Percentiles rank a stretch among this genome's conserved stretches.
These are phyloP conservation scores for Coleophoma eucalyptorum DNA, from an alignment of 2,329 filamentous ascomycete genomes.

Conservation along the genomic window DNA sequence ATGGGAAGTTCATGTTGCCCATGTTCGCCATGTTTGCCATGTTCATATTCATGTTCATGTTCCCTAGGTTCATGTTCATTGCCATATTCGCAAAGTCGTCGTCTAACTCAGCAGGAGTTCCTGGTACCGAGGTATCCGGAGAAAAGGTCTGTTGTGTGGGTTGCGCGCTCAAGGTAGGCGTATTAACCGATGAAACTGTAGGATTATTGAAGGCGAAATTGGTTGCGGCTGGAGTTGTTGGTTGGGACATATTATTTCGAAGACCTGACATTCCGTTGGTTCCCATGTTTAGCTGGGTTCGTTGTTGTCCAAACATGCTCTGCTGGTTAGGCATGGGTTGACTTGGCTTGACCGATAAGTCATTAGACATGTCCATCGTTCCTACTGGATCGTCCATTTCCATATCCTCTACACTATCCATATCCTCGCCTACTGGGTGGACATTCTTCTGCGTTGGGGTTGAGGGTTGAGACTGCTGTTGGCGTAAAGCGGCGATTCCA, in stretches of 20 bases:
- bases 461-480: slow-evolving; percentile 27
- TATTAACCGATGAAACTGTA: slow-evolving; percentile 95
- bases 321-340: slow-evolving; percentile 66
- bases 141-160: slow-evolving; percentile 41
- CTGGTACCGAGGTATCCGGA: slow-evolving; percentile 63
- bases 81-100: slow-evolving; percentile 64
- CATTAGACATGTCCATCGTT: slow-evolving; percentile 59
- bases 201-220: slow-evolving; percentile 86
- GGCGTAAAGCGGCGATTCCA: slow-evolving; percentile 28
- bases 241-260: slow-evolving; percentile 66
- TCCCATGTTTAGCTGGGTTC: slow-evolving; percentile 76
- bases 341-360: slow-evolving; percentile 34
- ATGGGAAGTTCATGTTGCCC: slow-evolving; percentile 33
- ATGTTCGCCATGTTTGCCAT: slow-evolving; percentile 39
- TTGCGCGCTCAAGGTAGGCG: slow-evolving; percentile 81
- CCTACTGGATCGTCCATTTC: slow-evolving; percentile 86
- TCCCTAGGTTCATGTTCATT: slow-evolving; percentile 54
- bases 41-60: slow-evolving; percentile 52
- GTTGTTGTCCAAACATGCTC: slow-evolving; percentile 57
- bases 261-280: slow-evolving; percentile 70
- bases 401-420: slow-evolving; percentile 91
- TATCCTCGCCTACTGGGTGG: slow-evolving; percentile 47
- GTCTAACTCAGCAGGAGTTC: slow-evolving; percentile 71
- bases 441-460: slow-evolving; percentile 24
- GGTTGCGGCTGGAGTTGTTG: slow-evolving; percentile 75